Percentiles rank a stretch among this genome's conserved stretches.
Evolutionary conservation across 164 flowering plant species (phyloP).

Genomic region (Liriodendron chinense): DNA sequence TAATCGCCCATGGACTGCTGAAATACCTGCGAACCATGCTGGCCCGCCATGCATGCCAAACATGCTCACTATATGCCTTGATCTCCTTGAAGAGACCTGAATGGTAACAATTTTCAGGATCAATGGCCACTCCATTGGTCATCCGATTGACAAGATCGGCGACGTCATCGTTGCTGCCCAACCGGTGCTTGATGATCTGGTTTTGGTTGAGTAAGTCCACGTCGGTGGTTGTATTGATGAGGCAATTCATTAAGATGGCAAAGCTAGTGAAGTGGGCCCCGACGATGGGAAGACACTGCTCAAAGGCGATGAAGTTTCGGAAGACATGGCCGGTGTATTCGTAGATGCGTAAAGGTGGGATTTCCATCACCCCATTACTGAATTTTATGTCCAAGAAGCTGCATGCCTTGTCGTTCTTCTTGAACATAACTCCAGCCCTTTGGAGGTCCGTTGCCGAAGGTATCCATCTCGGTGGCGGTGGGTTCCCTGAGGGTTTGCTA

Average conservation of each 20-base stretch:
- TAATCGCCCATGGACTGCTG: background rate
- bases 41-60: conserved; percentile 42
- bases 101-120: conserved; percentile 24
- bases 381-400: conserved; percentile 19
- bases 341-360: conserved; percentile 21
- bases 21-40: conserved; percentile 41
- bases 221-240: conserved; percentile 19
- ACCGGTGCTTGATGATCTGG: conserved; percentile 14
- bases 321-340: conserved; percentile 15
- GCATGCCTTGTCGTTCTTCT: conserved; percentile 1
- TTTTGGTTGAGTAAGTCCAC: too few relatives aligned
- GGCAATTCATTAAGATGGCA: conserved; percentile 23
- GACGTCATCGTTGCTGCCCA: conserved; percentile 38
- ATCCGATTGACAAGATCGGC: conserved; percentile 36
- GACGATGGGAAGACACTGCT: conserved; percentile 7
- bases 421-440: conserved; percentile 6
- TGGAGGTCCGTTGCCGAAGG: conserved; percentile 1
- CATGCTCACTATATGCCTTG: conserved; percentile 31
- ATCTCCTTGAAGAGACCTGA: conserved; percentile 30
- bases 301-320: conserved; percentile 3
- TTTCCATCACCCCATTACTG: conserved; percentile 14
- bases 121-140: conserved; percentile 35
- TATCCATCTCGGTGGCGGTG: background rate
- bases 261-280: conserved; percentile 21
- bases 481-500: background rate